Conservation (phyloP, 140 eudicot species). For the Senecio squalidus region DNA sequence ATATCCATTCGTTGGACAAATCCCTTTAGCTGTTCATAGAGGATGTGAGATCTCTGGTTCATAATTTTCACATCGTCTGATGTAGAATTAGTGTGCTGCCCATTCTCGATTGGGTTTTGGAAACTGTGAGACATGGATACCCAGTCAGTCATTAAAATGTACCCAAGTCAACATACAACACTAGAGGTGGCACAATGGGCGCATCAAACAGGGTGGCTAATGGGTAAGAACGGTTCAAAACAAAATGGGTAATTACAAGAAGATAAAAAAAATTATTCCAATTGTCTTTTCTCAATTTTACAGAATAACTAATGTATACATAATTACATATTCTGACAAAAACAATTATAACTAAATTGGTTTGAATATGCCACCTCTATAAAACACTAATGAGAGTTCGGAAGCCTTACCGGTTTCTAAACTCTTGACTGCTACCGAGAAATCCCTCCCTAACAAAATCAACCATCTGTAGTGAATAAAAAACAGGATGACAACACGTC, state of each 20-base stretch:
- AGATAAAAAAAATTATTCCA: too few species aligned
- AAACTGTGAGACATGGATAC: constrained; percentile 47
- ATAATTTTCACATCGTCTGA: constrained; percentile 82
- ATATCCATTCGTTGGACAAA: constrained; percentile 98
- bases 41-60: constrained; percentile 94
- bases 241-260: too few species aligned
- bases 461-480: constrained; percentile 68
- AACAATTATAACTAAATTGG: not conserved
- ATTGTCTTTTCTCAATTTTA: too few species aligned
- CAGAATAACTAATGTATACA: too few species aligned
- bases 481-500: not conserved
- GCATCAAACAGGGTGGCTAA: not conserved
- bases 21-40: constrained; percentile 87
- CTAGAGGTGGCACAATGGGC: not conserved
- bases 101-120: constrained; percentile 93
- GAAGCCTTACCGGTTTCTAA: constrained; percentile 71
- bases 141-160: constrained; percentile 2
- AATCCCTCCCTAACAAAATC: constrained; percentile 99
- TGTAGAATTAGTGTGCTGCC: constrained; percentile 94
- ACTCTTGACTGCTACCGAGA: constrained; percentile 92
- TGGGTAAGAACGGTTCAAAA: too few species aligned
- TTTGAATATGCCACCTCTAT: not conserved
- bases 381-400: not conserved
- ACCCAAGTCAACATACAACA: not conserved
- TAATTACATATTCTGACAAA: not conserved